Evolutionary conservation across 768 basidiomycete genomes (phyloP), one percentile per base, ranked within the genome.

Genomic region (Suillus brevipes): DNA sequence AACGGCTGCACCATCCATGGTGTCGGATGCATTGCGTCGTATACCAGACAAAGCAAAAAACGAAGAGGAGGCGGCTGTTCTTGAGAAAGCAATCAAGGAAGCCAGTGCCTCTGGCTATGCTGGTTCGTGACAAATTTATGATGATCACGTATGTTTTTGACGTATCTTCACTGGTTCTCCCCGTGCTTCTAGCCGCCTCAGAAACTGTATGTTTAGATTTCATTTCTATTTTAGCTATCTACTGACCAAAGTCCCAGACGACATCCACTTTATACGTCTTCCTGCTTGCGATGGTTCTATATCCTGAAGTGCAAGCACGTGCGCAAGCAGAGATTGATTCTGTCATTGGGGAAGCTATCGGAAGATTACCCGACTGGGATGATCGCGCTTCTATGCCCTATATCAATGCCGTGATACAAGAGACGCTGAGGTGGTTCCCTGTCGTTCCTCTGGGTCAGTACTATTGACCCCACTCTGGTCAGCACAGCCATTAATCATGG

Each of bases 401-500:
- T 58, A 34, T 75, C 14, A 66, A 70, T 20, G 70, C 67, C 6
- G 23, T 75, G 3, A 43, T 73, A 47, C 68, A 68, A 37, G 75
- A 69, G 66, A 68, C 71, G 25, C 66, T 69, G 64, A 70, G 73
- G 50, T 75, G 75, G 70, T 62, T 75, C 34, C 70, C 71, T 6
- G 47, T 53, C 4, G 63, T 18, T 14, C 68, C 66, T 28, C 60
- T 68, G 9, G 66, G 71, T 66, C 55, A 64, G 64, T 42, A 45
- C 12, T 28, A 36, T 7, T 18, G n/a, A 23, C 34, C n/a, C 8
- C 47, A 16, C 14, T 0, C 14, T n/a, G 18, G 43, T 61, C 49
- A 57, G 43, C 59, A 65, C 10, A 4, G 31, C 34, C 3, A 12
- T 25, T 36, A 28, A 37, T 23, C 25, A 52, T 34, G 18, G 10